Base-by-base conservation (phyloP, 2,329 filamentous ascomycete genomes). In the Trichophyton rubrum region DNA sequence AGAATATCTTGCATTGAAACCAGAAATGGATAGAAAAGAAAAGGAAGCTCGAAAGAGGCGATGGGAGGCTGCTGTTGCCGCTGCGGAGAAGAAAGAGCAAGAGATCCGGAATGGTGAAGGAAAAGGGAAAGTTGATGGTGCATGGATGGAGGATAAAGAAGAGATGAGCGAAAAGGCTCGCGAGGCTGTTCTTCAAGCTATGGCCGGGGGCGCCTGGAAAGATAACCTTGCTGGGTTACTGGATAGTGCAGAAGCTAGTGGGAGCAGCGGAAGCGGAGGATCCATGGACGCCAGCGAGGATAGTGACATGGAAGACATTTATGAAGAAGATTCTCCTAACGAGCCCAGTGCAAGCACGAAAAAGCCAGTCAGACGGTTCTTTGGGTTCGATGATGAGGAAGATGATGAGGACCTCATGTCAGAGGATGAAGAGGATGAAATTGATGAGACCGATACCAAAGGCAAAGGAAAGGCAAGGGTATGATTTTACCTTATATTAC, bases 71-170 rank as follows among this genome's bases (percentile, higher is more conserved):
- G 87, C 97, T 60, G 87, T 97, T 11, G 88, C 92, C 56, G 80
- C 86, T 62, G 86, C 93, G 0, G 92, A 97, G 72, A 82, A 85
- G 63, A 87, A 85, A 66, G 87, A 95, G 68, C 86, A 90, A 40
- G 91, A 96, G 69, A 83, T 96, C 58, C 86, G 83, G 72, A 85
- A 85, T 62, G 82, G 65, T 81, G 84, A 66, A 83, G 85, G 59
- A 81, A 86, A 72, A 74, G 78, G 77, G 17, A 77, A 81, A 63
- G 66, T 96, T 45, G 90, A 96, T 68, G 90, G 89, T 0, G 88
- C 92, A 70, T 99, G 92, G 90, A 85, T 97, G 45, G 93, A 99
- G 71, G 87, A 90, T 65, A 96, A 95, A 73, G 91, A 96, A 67
- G 90, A 96, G 70, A 88, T 87, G 27, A 86, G 84, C 65, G 90